Percentiles rank a stretch among this genome's conserved stretches.
These are phyloP conservation scores for Cronartium quercuum DNA, from an alignment of 1,284 basidiomycete genomes.

Conservation along the genomic window DNA sequence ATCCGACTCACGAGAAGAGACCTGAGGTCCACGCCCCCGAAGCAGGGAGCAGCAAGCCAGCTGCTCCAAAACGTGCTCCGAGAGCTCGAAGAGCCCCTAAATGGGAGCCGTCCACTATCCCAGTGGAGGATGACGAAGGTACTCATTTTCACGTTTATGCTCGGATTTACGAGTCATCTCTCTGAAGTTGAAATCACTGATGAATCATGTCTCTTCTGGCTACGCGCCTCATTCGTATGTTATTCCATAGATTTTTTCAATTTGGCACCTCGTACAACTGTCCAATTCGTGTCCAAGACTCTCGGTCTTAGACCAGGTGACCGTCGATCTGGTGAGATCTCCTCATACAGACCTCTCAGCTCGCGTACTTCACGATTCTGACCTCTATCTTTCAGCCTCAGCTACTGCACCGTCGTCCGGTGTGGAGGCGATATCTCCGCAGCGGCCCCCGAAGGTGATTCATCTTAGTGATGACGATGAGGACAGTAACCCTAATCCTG, in stretches of 20 bases:
- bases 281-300: slow-evolving; percentile 31
- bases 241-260: slow-evolving; percentile 22
- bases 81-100: neutral
- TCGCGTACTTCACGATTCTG: too few relatives aligned
- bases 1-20: neutral
- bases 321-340: neutral
- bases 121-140: neutral
- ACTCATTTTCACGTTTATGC: neutral
- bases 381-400: neutral
- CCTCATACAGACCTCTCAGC: neutral
- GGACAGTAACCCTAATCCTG: neutral
- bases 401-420: neutral
- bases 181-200: neutral
- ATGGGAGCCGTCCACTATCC: neutral
- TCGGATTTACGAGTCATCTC: neutral
- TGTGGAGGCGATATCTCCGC: neutral
- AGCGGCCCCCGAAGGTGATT: neutral
- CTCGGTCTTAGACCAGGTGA: slow-evolving; percentile 4
- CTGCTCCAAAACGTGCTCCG: neutral
- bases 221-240: neutral
- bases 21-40: neutral
- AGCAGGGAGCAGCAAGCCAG: neutral
- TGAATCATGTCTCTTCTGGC: neutral
- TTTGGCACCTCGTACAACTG: slow-evolving; percentile 8
- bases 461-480: neutral